A percentile compares a stretch with the other conserved stretches of the same genome.
Evolutionary conservation across 768 basidiomycete species (phyloP).

Genomic region (Tylopilus intermedius): DNA sequence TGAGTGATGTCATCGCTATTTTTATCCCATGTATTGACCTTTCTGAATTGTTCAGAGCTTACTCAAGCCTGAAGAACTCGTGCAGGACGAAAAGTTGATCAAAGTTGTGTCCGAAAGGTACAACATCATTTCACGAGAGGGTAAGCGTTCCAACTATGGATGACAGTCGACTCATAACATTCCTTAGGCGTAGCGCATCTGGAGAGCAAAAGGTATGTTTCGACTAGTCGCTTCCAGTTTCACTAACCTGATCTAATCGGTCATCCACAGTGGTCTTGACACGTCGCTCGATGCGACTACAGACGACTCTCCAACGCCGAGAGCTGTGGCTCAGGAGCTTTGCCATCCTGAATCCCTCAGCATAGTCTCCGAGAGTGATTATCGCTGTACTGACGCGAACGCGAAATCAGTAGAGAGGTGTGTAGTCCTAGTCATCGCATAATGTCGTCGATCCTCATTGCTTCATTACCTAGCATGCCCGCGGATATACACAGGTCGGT

Average conservation of each 20-base stretch:
- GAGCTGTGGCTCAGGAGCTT: neutral
- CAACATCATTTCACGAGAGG: constrained; percentile 1
- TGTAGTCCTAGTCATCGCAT: constrained; percentile 1
- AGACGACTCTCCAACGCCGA: neutral
- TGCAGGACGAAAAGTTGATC: constrained; percentile 6
- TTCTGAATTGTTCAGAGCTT: neutral
- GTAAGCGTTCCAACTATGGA: constrained; percentile 4
- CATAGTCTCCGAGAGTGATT: constrained; percentile 22
- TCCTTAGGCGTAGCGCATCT: constrained; percentile 18
- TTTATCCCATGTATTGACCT: neutral
- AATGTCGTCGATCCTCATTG: neutral
- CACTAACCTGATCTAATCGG: neutral
- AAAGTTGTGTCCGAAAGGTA: constrained; percentile 13
- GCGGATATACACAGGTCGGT: constrained; percentile 18
- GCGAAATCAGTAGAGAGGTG: constrained; percentile 2
- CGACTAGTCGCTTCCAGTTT: neutral
- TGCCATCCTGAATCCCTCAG: constrained; percentile 12
- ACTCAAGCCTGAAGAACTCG: constrained; percentile 11
- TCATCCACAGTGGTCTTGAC: constrained; percentile 2
- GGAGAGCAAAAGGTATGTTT: constrained; percentile 14
- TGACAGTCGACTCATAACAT: neutral
- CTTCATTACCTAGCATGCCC: constrained; percentile 5
- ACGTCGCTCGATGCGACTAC: neutral
- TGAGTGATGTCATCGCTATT: neutral
- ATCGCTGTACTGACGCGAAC: constrained; percentile 16